Percentiles rank a stretch among this genome's conserved stretches.
Conservation (phyloP, 108 stramenopile species). For the Conticribra weissflogii region DNA sequence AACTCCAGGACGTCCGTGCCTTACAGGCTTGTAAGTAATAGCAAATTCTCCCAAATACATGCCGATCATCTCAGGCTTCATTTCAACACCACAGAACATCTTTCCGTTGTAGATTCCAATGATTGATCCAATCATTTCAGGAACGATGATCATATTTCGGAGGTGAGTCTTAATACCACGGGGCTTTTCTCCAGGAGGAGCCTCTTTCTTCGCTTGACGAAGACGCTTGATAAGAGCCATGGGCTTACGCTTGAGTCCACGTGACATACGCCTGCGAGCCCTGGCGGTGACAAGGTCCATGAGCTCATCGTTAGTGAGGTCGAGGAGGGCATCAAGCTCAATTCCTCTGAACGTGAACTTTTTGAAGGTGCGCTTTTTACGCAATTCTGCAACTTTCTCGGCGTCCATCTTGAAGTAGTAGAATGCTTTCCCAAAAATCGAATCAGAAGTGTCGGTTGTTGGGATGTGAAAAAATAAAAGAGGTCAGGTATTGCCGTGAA, state of each 20-base stretch:
- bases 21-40: constrained; percentile 98
- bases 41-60: constrained; percentile 99
- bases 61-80: constrained; percentile 99
- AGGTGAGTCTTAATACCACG: constrained; percentile 99
- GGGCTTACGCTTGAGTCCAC: constrained; percentile 98
- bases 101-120: constrained; percentile 99
- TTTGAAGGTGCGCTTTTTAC: constrained; percentile 99
- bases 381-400: constrained; percentile 96
- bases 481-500: too few relatives aligned
- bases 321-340: constrained; percentile 97
- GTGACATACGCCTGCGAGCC: constrained; percentile 97
- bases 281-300: constrained; percentile 96
- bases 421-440: too few relatives aligned
- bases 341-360: constrained; percentile 99
- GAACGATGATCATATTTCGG: constrained; percentile 99
- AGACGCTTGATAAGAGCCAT: constrained; percentile 99
- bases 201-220: constrained; percentile 99
- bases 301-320: constrained; percentile 98
- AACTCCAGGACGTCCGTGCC: constrained; percentile 99
- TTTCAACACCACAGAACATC: constrained; percentile 98
- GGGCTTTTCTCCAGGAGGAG: constrained; percentile 96
- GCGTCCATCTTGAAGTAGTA: constrained; percentile 92
- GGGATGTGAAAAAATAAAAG: too few relatives aligned
- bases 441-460: too few relatives aligned
- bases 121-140: constrained; percentile 99